phyloP scores from a whole-genome alignment of 2,329 filamentous ascomycete species.

The Trichoderma arundinaceum region DNA sequence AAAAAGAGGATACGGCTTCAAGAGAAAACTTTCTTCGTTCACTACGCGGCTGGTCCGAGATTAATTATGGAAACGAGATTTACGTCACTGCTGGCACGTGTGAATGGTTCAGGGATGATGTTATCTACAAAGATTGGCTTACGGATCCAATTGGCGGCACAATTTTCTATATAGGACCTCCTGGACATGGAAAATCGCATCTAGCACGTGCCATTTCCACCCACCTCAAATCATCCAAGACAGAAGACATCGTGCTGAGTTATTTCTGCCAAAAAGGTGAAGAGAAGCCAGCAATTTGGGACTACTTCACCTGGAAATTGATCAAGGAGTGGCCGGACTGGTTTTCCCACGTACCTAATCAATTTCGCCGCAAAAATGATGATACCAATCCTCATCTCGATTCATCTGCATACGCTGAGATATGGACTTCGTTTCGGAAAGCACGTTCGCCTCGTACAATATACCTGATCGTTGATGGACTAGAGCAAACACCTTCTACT shows the following conservation, averaged over 20 bases:
- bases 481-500: constrained; percentile 33
- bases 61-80: constrained; percentile 32
- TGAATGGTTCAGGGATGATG: constrained; percentile 34
- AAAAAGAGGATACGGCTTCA: constrained; percentile 9
- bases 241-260: constrained; percentile 33
- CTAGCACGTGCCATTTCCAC: constrained; percentile 35
- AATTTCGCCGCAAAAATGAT: constrained; percentile 29
- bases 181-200: constrained; percentile 37
- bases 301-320: constrained; percentile 36
- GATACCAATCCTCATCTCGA: constrained; percentile 22
- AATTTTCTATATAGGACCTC: constrained; percentile 32
- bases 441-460: constrained; percentile 24
- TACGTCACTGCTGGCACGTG: constrained; percentile 33
- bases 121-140: constrained; percentile 34
- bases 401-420: constrained; percentile 33
- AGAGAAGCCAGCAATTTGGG: constrained; percentile 34
- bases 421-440: constrained; percentile 33
- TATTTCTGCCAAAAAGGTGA: constrained; percentile 36
- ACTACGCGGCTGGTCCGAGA: constrained; percentile 32
- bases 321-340: constrained; percentile 32
- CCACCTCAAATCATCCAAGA: constrained; percentile 31
- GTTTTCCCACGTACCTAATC: constrained; percentile 32
- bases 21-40: constrained; percentile 32
- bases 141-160: constrained; percentile 28
- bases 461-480: constrained; percentile 37